Conservation (phyloP, 106 monocot genomes). For the Dactylorhiza incarnata region DNA sequence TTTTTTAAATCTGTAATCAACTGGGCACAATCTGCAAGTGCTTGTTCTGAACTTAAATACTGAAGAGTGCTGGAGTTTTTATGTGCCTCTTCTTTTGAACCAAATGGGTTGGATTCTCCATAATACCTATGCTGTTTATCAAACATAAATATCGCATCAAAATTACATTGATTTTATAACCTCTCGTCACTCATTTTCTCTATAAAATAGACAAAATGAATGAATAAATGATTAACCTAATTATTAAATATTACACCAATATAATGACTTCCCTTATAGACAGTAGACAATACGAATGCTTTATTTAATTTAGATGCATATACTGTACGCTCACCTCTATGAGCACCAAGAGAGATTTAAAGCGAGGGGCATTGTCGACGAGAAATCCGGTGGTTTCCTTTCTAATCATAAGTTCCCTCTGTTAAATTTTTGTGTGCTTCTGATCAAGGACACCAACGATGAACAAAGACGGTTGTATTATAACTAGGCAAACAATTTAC, state of each 20-base stretch:
- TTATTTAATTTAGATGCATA: not conserved
- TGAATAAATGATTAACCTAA: too few relatives aligned
- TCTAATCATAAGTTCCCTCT: too few relatives aligned
- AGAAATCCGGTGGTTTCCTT: too few relatives aligned
- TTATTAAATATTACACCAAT: too few relatives aligned
- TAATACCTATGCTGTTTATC: slow-evolving; percentile 26
- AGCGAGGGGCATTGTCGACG: slow-evolving; percentile 22
- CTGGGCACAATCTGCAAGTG: slow-evolving; percentile 28
- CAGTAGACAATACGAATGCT: too few relatives aligned
- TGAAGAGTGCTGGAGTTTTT: slow-evolving; percentile 23
- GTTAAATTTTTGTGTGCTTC: too few relatives aligned
- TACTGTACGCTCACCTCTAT: slow-evolving; percentile 19
- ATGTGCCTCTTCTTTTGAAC: slow-evolving; percentile 14
- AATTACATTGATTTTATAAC: not conserved
- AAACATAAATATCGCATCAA: not conserved
- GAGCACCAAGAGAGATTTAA: slow-evolving; percentile 28
- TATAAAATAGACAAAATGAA: not conserved
- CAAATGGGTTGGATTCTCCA: slow-evolving; percentile 28
- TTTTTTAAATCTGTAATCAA: slow-evolving; percentile 12
- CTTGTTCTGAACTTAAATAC: slow-evolving; percentile 28
- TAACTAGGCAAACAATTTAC: too few relatives aligned
- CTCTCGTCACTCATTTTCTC: not conserved
- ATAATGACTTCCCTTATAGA: too few relatives aligned
- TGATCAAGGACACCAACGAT: too few relatives aligned
- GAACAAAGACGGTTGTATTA: too few relatives aligned